Evolutionary conservation across 164 flowering plant genomes (phyloP).

Genomic region (Magnolia kwangsiensis): DNA sequence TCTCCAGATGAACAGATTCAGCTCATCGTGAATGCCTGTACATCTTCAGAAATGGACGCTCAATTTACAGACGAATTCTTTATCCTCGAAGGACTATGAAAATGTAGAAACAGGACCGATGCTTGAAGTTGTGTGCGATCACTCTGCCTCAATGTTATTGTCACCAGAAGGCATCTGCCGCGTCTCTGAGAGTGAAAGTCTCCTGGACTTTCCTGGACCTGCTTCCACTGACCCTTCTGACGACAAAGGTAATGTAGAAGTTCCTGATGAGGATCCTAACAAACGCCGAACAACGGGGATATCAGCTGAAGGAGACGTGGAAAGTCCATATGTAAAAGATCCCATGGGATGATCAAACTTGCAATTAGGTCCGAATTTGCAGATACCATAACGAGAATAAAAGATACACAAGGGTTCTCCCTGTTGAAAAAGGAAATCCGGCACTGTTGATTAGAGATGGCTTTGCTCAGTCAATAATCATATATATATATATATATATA

Average conservation of each 20-base stretch:
- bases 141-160: slow-evolving; percentile 52
- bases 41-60: slow-evolving; percentile 57
- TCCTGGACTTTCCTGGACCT: slow-evolving; percentile 47
- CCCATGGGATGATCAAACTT: slow-evolving; percentile 97
- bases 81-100: slow-evolving; percentile 29
- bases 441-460: slow-evolving; percentile 8
- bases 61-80: slow-evolving; percentile 53
- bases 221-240: slow-evolving; percentile 65
- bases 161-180: slow-evolving; percentile 67
- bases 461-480: not conserved
- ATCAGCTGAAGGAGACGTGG: slow-evolving; percentile 56
- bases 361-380: slow-evolving; percentile 99
- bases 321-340: slow-evolving; percentile 50
- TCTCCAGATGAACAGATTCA: slow-evolving; percentile 39
- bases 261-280: slow-evolving; percentile 63
- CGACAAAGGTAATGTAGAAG: slow-evolving; percentile 46
- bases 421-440: slow-evolving; percentile 34
- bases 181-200: slow-evolving; percentile 63
- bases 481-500: not conserved
- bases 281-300: slow-evolving; percentile 49
- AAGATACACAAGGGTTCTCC: slow-evolving; percentile 91
- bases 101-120: slow-evolving; percentile 27
- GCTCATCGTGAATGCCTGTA: slow-evolving; percentile 47
- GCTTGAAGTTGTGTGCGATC: slow-evolving; percentile 30
- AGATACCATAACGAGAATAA: slow-evolving; percentile 91